These are phyloP conservation scores for Acidomyces sp. DNA, from an alignment of 495 filamentous ascomycete genomes.

Conservation along the genomic window DNA sequence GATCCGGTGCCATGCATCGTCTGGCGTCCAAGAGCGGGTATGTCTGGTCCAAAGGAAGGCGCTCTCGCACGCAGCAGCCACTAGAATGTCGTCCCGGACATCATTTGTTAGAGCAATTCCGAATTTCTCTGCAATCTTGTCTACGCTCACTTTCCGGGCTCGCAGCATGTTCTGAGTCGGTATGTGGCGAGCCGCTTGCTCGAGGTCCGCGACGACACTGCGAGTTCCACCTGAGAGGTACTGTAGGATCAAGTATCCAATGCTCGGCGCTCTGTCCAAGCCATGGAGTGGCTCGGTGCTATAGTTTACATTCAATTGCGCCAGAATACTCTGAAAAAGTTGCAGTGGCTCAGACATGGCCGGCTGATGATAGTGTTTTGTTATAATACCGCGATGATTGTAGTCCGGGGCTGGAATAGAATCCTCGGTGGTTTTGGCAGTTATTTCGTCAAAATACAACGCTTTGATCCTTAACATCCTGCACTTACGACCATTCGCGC, in stretches of 20 bases:
- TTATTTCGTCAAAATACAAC: neutral
- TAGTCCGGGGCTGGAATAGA: conserved; percentile 1
- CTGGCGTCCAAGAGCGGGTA: conserved; percentile 1
- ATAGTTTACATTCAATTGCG: conserved; percentile 1
- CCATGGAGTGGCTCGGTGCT: neutral
- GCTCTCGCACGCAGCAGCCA: conserved; percentile 4
- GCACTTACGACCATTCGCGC: neutral
- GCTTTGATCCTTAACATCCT: conserved; percentile 1
- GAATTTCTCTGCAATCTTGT: conserved; percentile 1
- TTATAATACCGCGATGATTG: neutral
- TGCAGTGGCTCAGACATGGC: conserved; percentile 1
- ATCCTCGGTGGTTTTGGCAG: neutral
- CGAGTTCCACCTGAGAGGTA: conserved; percentile 4
- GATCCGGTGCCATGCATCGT: too few relatives aligned
- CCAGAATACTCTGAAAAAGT: neutral
- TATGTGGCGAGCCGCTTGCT: neutral
- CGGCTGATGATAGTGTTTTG: neutral
- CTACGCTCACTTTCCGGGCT: neutral
- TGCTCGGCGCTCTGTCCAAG: neutral
- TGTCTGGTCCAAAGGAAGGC: conserved; percentile 3
- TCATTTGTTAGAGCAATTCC: conserved; percentile 3
- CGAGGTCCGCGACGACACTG: conserved; percentile 1
- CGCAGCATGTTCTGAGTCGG: neutral
- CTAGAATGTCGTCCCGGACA: neutral
- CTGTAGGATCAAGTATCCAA: conserved; percentile 5